A percentile compares a stretch with the other conserved stretches of the same genome.
Evolutionary conservation across 257 asterid genomes (phyloP).

Genomic region (Capsicum pubescens): DNA sequence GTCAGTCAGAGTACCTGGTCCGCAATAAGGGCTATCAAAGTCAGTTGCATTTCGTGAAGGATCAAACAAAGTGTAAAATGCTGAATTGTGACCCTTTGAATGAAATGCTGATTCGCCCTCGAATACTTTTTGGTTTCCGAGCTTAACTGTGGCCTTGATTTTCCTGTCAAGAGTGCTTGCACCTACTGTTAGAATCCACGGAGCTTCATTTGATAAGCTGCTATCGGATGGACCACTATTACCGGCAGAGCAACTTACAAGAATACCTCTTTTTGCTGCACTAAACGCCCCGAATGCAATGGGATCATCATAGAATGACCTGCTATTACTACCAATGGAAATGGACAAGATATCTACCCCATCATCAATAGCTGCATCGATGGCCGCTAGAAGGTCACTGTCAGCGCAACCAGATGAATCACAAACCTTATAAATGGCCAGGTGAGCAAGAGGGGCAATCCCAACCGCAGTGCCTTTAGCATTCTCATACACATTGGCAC

Average conservation of each 20-base stretch:
- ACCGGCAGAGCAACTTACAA: conserved; percentile 51
- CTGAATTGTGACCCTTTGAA: neutral
- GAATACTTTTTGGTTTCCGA: conserved; percentile 38
- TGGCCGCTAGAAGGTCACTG: conserved; percentile 47
- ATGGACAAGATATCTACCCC: conserved; percentile 45
- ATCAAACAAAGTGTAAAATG: conserved; percentile 15
- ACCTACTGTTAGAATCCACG: conserved; percentile 61
- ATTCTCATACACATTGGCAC: conserved; percentile 51
- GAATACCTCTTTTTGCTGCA: conserved; percentile 50
- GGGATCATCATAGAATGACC: conserved; percentile 19
- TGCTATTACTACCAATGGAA: conserved; percentile 28
- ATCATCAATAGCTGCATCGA: conserved; percentile 58
- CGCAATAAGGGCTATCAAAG: neutral
- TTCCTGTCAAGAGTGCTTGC: conserved; percentile 52
- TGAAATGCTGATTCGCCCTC: conserved; percentile 42
- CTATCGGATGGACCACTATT: conserved; percentile 36
- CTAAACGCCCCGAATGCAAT: conserved; percentile 48
- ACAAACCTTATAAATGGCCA: conserved; percentile 57
- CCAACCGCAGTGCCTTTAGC: conserved; percentile 63
- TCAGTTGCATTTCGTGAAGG: neutral
- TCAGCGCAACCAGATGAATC: neutral
- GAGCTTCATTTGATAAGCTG: conserved; percentile 35
- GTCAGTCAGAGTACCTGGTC: neutral
- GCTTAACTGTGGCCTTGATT: conserved; percentile 38
- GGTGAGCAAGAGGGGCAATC: conserved; percentile 59